phyloP scores from a whole-genome alignment of 2,329 filamentous ascomycete species.

The Cercospora nicotianae region DNA sequence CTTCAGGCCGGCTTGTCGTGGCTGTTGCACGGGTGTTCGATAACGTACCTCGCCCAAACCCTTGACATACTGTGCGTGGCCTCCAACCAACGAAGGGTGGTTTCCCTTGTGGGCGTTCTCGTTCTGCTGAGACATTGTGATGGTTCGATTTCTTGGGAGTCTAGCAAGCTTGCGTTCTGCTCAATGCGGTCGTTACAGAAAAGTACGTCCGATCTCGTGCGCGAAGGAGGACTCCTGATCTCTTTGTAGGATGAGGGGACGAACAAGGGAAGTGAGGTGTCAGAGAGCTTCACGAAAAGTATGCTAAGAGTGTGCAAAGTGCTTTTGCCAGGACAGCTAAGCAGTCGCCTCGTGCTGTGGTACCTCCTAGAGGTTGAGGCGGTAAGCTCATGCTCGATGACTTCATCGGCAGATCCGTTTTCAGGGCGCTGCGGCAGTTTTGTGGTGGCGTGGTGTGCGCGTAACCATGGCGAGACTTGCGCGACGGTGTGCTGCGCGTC shows the following conservation, averaged over 20 bases:
- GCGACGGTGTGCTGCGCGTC: conserved; percentile 1
- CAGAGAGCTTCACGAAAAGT: neutral
- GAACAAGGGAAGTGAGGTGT: neutral
- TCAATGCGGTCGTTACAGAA: neutral
- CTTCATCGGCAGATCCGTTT: neutral
- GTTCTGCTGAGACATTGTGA: conserved; percentile 12
- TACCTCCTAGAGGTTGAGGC: neutral
- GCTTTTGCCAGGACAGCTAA: conserved; percentile 5
- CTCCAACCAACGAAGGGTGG: conserved; percentile 61
- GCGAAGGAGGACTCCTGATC: neutral
- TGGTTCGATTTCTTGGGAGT: conserved; percentile 26
- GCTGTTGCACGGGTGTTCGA: neutral
- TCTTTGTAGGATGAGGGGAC: neutral
- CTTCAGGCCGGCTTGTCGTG: neutral
- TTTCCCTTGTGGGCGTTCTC: conserved; percentile 35
- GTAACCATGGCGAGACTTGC: neutral
- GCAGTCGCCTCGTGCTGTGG: neutral
- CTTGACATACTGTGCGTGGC: conserved; percentile 68
- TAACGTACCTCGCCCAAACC: conserved; percentile 64
- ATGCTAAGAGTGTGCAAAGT: neutral
- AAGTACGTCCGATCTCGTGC: neutral
- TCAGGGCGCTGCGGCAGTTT: conserved; percentile 2
- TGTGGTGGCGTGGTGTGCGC: neutral
- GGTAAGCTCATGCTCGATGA: conserved; percentile 5
- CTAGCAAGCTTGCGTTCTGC: neutral